These are phyloP conservation scores for Cytidiella melzeri DNA, from an alignment of 768 basidiomycete genomes.

Conservation along the genomic window DNA sequence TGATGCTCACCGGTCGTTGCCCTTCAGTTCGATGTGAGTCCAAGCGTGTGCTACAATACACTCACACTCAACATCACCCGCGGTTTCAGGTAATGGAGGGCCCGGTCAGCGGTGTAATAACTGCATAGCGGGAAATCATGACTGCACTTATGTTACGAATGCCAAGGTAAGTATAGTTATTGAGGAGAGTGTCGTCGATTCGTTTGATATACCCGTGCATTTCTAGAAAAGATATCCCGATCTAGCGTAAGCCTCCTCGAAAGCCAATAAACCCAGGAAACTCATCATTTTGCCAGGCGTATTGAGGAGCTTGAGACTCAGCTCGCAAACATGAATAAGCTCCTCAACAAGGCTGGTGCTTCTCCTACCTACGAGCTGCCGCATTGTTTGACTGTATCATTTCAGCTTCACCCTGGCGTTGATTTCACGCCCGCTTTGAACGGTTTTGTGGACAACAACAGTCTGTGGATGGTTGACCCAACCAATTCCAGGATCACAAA, in stretches of 20 bases:
- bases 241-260: constrained; percentile 10
- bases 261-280: background rate
- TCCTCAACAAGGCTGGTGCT: constrained; percentile 14
- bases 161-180: constrained; percentile 7
- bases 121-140: constrained; percentile 1
- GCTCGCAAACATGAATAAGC: constrained; percentile 18
- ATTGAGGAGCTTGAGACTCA: constrained; percentile 17
- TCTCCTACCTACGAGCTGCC: background rate
- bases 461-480: constrained; percentile 9
- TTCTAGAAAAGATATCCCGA: constrained; percentile 14
- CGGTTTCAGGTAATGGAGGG: constrained; percentile 6
- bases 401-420: constrained; percentile 10
- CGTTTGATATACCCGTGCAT: no score
- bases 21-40: constrained; percentile 11
- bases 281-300: constrained; percentile 8
- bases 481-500: background rate
- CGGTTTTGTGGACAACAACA: constrained; percentile 4
- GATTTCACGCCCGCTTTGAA: constrained; percentile 8
- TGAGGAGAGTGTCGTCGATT: no score
- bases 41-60: background rate
- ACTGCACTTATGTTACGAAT: constrained; percentile 10
- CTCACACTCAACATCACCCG: no score
- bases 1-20: background rate
- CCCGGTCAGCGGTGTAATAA: constrained; percentile 7
- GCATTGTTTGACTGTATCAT: background rate